phyloP scores from a whole-genome alignment of 257 asterid genomes.

The Echites panduratus region DNA sequence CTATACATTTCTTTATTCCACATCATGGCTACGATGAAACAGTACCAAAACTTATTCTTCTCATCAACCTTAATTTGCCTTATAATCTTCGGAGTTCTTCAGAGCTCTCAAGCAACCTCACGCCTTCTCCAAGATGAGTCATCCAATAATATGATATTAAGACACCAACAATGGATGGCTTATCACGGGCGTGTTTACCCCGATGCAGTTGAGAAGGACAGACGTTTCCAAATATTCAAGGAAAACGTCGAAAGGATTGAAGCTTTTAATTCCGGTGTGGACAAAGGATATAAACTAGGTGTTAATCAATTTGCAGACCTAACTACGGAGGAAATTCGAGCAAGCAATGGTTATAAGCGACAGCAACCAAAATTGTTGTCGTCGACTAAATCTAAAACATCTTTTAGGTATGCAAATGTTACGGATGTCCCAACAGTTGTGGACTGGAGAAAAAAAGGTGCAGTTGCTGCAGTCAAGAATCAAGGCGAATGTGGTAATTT shows the following conservation, averaged over 20 bases:
- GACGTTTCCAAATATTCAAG: slow-evolving; percentile 32
- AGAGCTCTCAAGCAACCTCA: slow-evolving; percentile 18
- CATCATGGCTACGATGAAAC: slow-evolving; percentile 14
- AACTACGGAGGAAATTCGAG: slow-evolving; percentile 36
- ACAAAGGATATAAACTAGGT: slow-evolving; percentile 26
- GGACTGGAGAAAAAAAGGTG: slow-evolving; percentile 44
- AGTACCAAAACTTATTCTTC: slow-evolving; percentile 8
- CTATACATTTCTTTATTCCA: background rate
- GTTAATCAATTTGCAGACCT: slow-evolving; percentile 31
- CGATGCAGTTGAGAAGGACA: slow-evolving; percentile 18
- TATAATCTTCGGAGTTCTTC: slow-evolving; percentile 11
- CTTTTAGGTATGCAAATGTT: slow-evolving; percentile 29
- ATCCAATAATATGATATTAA: slow-evolving; percentile 23
- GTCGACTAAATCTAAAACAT: background rate
- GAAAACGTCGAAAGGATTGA: slow-evolving; percentile 35
- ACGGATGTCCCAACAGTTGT: slow-evolving; percentile 17
- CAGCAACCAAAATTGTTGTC: background rate
- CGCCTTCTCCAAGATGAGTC: slow-evolving; percentile 14
- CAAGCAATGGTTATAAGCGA: slow-evolving; percentile 26
- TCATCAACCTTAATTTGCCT: slow-evolving; percentile 14
- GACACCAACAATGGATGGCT: slow-evolving; percentile 39
- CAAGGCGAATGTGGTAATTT: slow-evolving; percentile 40
- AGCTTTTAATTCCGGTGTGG: slow-evolving; percentile 23
- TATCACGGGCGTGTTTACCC: slow-evolving; percentile 24
- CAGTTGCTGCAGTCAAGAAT: slow-evolving; percentile 39